These are phyloP conservation scores for Calonectria hongkongensis DNA, from an alignment of 2,329 filamentous ascomycete species.

Conservation along the genomic window DNA sequence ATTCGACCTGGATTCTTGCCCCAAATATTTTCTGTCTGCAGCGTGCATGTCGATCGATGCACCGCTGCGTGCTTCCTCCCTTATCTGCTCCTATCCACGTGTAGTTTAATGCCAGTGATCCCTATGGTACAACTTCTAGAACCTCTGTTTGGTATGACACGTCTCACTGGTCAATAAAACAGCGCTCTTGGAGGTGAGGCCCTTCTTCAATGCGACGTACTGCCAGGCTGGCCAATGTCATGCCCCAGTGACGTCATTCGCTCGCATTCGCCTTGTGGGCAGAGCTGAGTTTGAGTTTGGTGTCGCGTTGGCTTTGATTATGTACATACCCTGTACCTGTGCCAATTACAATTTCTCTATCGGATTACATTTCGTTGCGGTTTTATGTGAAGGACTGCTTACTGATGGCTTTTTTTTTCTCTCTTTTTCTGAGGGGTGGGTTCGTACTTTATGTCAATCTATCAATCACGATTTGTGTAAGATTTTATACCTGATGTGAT, in stretches of 20 bases:
- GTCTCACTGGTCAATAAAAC: constrained; percentile 14
- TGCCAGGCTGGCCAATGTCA: constrained; percentile 7
- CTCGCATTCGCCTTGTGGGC: constrained; percentile 10
- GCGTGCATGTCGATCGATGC: constrained; percentile 5
- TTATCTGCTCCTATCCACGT: constrained; percentile 6
- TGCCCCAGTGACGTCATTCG: constrained; percentile 11
- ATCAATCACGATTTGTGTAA: too few species aligned
- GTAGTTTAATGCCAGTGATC: constrained; percentile 4
- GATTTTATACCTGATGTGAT: too few species aligned
- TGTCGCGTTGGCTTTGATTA: neutral
- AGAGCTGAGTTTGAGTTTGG: constrained; percentile 7
- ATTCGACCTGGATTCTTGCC: neutral
- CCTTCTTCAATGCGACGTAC: constrained; percentile 2
- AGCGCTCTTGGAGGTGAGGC: constrained; percentile 12
- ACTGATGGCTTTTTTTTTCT: neutral
- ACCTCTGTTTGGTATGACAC: neutral
- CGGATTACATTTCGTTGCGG: too few species aligned
- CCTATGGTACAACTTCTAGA: neutral
- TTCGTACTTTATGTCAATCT: too few species aligned
- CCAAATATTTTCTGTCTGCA: neutral
- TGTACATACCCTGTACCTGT: constrained; percentile 7
- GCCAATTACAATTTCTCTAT: neutral
- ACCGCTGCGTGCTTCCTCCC: neutral
- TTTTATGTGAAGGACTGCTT: too few species aligned
- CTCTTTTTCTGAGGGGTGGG: too few species aligned